Conservation (phyloP, 2,329 filamentous ascomycete species). For the Lachnellula occidentalis region DNA sequence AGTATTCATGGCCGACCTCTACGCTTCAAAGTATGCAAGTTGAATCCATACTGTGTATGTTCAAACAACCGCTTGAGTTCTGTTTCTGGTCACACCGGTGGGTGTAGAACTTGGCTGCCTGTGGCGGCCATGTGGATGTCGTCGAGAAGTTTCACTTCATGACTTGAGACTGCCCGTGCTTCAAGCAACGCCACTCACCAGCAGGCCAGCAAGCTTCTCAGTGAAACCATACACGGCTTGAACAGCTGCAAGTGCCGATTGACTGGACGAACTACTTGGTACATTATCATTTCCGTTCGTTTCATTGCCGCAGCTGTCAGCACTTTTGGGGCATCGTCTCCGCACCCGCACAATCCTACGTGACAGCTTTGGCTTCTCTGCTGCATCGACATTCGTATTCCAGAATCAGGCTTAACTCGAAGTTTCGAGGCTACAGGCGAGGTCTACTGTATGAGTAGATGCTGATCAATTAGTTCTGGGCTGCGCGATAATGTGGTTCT, state of each 20-base stretch:
- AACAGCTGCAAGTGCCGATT: background rate
- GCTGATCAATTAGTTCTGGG: background rate
- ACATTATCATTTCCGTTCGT: background rate
- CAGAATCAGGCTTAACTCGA: background rate
- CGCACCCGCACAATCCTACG: background rate
- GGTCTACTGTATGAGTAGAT: no score
- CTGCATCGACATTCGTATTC: background rate
- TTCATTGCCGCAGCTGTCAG: background rate
- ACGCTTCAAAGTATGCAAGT: no score
- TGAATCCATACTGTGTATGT: background rate
- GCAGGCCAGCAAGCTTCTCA: background rate
- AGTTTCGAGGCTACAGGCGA: background rate
- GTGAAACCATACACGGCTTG: conserved; percentile 3
- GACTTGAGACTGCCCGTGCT: conserved; percentile 23
- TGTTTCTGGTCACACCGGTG: background rate
- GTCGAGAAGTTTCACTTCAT: conserved; percentile 25
- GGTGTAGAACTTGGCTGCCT: background rate
- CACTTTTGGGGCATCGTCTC: background rate
- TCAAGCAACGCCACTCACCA: conserved; percentile 20
- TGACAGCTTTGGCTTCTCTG: background rate
- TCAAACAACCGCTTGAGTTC: background rate
- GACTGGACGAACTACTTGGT: conserved; percentile 11
- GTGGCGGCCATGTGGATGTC: conserved; percentile 8
- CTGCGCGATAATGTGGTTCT: background rate
- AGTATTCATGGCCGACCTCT: no score